Base-by-base conservation (phyloP, 805 yeast species). In the Candida montana region DNA sequence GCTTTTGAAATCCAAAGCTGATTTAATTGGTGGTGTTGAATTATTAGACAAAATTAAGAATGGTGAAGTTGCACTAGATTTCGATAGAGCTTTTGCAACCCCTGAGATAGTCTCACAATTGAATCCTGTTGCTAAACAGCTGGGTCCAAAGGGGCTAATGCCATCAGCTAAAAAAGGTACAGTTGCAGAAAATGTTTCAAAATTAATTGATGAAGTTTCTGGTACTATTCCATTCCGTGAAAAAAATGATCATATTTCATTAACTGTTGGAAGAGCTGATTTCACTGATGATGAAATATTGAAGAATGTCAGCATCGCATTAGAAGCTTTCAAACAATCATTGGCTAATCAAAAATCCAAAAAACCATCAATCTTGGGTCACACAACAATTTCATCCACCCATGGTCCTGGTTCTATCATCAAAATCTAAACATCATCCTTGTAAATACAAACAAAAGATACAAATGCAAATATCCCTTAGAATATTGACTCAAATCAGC, bases 131-230 rank as follows among this genome's bases (percentile, higher is more conserved):
- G 96, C 93, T n/a, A 77, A 89, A 55, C 67, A 74, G 10, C 72
- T 93, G 52, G 98, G 98, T 44, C 95, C 95, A 26, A 79, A 72
- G 55, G 95, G 95, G 19, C 71, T 93, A 52, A 82, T 90, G 85
- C 98, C 99, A 35, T 74, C 75, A 33, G 80, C 75, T 12, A 89
- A 88, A 66, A 83, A 80, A 57, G 95, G 95, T 15, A 89, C 96
- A 1, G 93, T 91, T 8, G 67, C 83, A 1, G 74, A 76, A n/a
- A 78, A 88, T 53, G 65, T 88, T 24, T 67, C 65, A 17, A 60
- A 61, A 7, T 64, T 82, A 44, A 71, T 90, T 45, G 55, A 62
- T 29, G 64, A 69, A 8, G 77, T 79, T 37, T 64, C 78, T 33
- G 93, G 93, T 24, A 75, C 85, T 31, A 70, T 79, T 53, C 81